A percentile compares a stretch with the other conserved stretches of the same genome.
phyloP scores from a whole-genome alignment of 1,284 basidiomycete genomes.

The Trichosporon inkin region DNA sequence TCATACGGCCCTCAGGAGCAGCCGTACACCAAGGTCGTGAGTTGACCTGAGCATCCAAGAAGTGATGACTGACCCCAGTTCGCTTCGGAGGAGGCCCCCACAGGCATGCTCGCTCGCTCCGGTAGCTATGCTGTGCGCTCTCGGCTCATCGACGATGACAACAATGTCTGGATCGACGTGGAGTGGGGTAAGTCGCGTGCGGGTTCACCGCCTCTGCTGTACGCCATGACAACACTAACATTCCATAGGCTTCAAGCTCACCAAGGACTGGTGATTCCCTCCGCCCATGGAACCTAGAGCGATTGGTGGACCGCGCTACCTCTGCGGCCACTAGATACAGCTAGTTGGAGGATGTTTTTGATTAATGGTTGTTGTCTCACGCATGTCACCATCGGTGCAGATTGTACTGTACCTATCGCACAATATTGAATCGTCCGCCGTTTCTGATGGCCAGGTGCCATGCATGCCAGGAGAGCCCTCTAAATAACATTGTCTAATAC shows the following conservation, averaged over 20 bases:
- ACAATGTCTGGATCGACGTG: constrained; percentile 49
- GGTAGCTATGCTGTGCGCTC: constrained; percentile 55
- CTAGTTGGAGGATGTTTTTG: constrained; percentile 1
- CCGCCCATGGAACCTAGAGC: background rate
- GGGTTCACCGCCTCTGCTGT: constrained; percentile 5
- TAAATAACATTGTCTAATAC: constrained; percentile 23
- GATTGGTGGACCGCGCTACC: background rate
- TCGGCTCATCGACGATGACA: constrained; percentile 56
- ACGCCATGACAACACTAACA: background rate
- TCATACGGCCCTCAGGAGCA: constrained; percentile 53
- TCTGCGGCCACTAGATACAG: background rate
- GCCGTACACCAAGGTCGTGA: constrained; percentile 50
- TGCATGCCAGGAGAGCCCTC: background rate
- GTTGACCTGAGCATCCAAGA: constrained; percentile 18
- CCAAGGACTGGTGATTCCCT: constrained; percentile 46
- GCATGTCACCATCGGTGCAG: background rate
- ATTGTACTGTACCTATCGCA: background rate
- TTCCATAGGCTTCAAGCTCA: constrained; percentile 45
- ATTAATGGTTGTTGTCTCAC: constrained; percentile 7
- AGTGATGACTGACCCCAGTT: constrained; percentile 35
- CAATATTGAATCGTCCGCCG: background rate
- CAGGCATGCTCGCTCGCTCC: constrained; percentile 56
- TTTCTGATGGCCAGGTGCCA: background rate
- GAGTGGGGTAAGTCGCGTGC: constrained; percentile 46
- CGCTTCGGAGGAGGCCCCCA: constrained; percentile 51